Evolutionary conservation across 1,284 basidiomycete species (phyloP).

Genomic region (Trametes hirsuta): DNA sequence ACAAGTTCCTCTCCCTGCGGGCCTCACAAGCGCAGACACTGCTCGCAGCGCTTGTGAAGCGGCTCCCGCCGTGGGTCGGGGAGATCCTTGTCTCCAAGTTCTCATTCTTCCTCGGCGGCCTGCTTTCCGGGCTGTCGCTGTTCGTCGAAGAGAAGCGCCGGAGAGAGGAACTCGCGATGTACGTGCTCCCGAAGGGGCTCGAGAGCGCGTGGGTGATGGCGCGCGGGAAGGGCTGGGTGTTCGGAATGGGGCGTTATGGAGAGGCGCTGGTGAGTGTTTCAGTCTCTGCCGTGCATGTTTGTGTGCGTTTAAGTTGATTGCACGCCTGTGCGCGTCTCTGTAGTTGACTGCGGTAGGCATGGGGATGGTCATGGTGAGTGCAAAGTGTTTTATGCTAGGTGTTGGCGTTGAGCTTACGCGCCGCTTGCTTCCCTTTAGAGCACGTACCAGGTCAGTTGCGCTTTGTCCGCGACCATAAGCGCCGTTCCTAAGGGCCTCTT

Average conservation of each 20-base stretch:
- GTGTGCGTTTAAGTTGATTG: not conserved
- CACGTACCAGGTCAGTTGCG: conserved; percentile 48
- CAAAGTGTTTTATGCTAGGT: not conserved
- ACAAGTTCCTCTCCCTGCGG: conserved; percentile 43
- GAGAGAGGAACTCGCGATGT: conserved; percentile 90
- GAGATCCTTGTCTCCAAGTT: conserved; percentile 67
- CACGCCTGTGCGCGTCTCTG: not conserved
- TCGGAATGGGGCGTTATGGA: conserved; percentile 73
- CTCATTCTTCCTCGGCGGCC: conserved; percentile 79
- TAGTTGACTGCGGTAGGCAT: conserved; percentile 75
- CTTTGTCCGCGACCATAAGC: not conserved
- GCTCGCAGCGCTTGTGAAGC: conserved; percentile 25
- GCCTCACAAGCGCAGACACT: conserved; percentile 19
- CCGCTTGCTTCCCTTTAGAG: conserved; percentile 35
- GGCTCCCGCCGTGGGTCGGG: conserved; percentile 51
- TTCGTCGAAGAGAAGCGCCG: conserved; percentile 87
- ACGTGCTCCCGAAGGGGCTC: conserved; percentile 89
- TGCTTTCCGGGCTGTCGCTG: conserved; percentile 77
- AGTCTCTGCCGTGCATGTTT: not conserved
- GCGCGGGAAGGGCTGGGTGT: conserved; percentile 77
- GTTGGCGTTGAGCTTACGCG: not conserved
- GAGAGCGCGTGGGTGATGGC: conserved; percentile 88
- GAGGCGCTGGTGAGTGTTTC: conserved; percentile 58
- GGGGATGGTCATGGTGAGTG: conserved; percentile 88
- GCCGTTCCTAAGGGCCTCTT: conserved; percentile 10